Evolutionary conservation across 2,329 filamentous ascomycete genomes (phyloP).

Genomic region (Thermothelomyces thermophilus): DNA sequence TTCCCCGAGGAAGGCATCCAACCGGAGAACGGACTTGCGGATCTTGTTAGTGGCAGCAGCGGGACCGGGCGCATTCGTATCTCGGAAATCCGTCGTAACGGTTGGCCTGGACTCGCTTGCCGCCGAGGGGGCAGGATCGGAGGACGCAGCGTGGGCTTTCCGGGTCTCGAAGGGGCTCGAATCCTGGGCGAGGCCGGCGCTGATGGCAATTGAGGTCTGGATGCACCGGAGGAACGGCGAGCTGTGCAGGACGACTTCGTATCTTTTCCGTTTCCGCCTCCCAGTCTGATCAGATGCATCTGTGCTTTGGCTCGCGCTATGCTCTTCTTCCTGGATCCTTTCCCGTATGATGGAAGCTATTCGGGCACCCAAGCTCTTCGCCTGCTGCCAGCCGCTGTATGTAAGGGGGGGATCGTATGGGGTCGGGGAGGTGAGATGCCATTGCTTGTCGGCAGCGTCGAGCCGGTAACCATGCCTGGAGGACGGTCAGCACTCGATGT

Average conservation of each 20-base stretch:
- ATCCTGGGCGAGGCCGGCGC: slow-evolving; percentile 71
- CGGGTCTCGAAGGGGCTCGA: slow-evolving; percentile 27
- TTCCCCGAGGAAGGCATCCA: slow-evolving; percentile 91
- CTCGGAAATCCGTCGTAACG: slow-evolving; percentile 9
- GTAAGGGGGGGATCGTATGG: slow-evolving; percentile 95
- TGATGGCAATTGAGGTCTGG: slow-evolving; percentile 84
- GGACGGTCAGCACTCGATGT: background rate
- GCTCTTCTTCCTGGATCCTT: slow-evolving; percentile 40
- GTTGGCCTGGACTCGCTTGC: slow-evolving; percentile 19
- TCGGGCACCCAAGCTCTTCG: slow-evolving; percentile 70
- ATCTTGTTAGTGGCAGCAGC: slow-evolving; percentile 25
- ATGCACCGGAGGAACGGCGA: slow-evolving; percentile 93
- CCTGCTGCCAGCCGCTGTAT: slow-evolving; percentile 89
- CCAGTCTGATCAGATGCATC: slow-evolving; percentile 6
- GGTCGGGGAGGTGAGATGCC: slow-evolving; percentile 87
- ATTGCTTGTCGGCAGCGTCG: slow-evolving; percentile 89
- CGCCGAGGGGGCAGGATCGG: slow-evolving; percentile 27
- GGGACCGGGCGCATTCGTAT: slow-evolving; percentile 9
- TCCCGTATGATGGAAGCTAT: slow-evolving; percentile 68
- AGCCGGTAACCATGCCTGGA: slow-evolving; percentile 82
- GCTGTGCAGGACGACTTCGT: slow-evolving; percentile 79
- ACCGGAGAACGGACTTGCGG: slow-evolving; percentile 60
- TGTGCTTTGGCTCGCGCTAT: slow-evolving; percentile 29
- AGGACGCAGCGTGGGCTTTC: slow-evolving; percentile 11
- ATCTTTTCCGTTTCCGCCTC: slow-evolving; percentile 44